Evolutionary conservation across 1,284 basidiomycete genomes (phyloP), one percentile per base, ranked within the genome.

Genomic region (Schizopora paradoxa): DNA sequence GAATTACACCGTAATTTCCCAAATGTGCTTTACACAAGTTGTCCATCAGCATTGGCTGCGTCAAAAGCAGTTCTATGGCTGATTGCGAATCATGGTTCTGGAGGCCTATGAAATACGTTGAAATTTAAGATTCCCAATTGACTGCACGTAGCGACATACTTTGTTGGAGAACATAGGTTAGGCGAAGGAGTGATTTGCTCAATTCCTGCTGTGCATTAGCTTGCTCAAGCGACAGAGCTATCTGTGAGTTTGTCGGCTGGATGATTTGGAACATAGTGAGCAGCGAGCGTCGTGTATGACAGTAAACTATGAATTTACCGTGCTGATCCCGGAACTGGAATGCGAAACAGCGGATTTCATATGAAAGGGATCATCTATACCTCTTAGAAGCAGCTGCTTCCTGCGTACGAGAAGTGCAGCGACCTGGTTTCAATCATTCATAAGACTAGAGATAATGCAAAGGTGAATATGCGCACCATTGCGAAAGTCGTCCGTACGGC

Each of bases 401-500:
- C 95, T 71, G 23, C 96, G 76, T 1, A 99, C 75, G 19, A 99
- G 74, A 51, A 89, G 82, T 1, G 95, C 94, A 2, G 94, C 91
- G 11, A 88, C 43, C 48, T 49, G n/a, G 65, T 80, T 6, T 75
- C 76, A 19, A 28, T 18, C 21, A 3, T 14, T 48, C 33, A n/a
- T n/a, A n/a, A n/a, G n/a, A n/a, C n/a, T n/a, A 36, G n/a, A 3
- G 13, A 7, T 2, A n/a, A 35, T 11, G 27, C 18, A 16, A 21
- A 14, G 5, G 14, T 33, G 8, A n/a, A 45, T 8, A 10, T 26
- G 21, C 45, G 33, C 13, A 49, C 82, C 96, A 99, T 99, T 4
- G 91, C 95, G 62, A 98, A 98, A 0, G 95, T 97, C 2, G 95
- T 96, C 32, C 96, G 80, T 0, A 96, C 93, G 2, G 92, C 91